Conservation (phyloP, 2,329 filamentous ascomycete species). For the Sodiomyces alkalinus region DNA sequence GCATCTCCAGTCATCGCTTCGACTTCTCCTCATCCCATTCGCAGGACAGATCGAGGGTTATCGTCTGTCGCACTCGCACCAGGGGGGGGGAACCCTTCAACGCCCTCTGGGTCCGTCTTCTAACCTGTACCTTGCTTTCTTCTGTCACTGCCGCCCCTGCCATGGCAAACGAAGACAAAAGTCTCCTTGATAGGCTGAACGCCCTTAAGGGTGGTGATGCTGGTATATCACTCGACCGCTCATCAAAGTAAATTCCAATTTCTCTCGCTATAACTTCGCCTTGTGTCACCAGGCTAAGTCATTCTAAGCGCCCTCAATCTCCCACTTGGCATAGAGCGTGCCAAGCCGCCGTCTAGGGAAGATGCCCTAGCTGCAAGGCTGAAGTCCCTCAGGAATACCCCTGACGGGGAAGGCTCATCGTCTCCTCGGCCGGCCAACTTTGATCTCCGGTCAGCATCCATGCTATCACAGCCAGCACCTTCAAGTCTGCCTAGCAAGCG, state of each 20-base stretch:
- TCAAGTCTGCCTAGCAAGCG: too few relatives aligned
- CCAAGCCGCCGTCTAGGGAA: slow-evolving; percentile 27
- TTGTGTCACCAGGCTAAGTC: slow-evolving; percentile 2
- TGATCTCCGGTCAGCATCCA: slow-evolving; percentile 9
- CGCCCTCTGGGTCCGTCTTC: too few relatives aligned
- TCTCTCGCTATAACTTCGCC: too few relatives aligned
- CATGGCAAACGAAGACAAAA: slow-evolving; percentile 19
- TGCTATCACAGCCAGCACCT: slow-evolving; percentile 9
- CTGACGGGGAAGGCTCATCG: too few relatives aligned
- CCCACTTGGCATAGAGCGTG: slow-evolving; percentile 23
- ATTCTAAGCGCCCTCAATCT: slow-evolving; percentile 11
- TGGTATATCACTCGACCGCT: slow-evolving; percentile 10
- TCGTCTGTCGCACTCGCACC: too few relatives aligned
- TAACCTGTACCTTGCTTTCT: too few relatives aligned
- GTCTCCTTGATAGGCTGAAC: slow-evolving; percentile 37
- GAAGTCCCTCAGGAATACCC: slow-evolving; percentile 30
- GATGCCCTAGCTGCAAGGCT: slow-evolving; percentile 36
- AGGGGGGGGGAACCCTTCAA: too few relatives aligned
- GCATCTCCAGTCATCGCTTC: too few relatives aligned
- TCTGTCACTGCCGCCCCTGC: too few relatives aligned
- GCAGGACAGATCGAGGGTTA: too few relatives aligned
- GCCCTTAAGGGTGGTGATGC: slow-evolving; percentile 26
- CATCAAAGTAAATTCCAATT: slow-evolving; percentile 27
- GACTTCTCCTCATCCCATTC: too few relatives aligned
- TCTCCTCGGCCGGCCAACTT: too few relatives aligned